Conservation (phyloP, 169 alveolate genomes). For the Plasmodium relictum region DNA sequence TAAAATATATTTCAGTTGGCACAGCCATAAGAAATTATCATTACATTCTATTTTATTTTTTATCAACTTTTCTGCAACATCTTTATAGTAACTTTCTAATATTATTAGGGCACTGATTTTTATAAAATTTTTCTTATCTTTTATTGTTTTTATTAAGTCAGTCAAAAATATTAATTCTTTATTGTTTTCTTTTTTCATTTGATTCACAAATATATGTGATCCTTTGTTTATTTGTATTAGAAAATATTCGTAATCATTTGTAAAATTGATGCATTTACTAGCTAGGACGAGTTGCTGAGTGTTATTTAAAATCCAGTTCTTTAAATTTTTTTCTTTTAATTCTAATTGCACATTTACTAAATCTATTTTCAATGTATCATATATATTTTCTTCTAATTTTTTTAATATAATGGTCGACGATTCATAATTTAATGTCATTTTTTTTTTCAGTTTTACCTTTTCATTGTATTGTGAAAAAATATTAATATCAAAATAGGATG, state of each 20-base stretch:
- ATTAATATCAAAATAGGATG: slow-evolving; percentile 49
- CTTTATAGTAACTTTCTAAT: slow-evolving; percentile 72
- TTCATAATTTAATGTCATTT: slow-evolving; percentile 46
- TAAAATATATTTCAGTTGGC: slow-evolving; percentile 59
- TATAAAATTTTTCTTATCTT: slow-evolving; percentile 71
- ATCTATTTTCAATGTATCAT: slow-evolving; percentile 57
- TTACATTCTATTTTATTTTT: slow-evolving; percentile 75
- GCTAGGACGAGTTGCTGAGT: slow-evolving; percentile 64
- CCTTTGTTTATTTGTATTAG: slow-evolving; percentile 74
- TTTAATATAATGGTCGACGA: slow-evolving; percentile 63
- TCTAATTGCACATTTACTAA: slow-evolving; percentile 71
- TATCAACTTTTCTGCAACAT: slow-evolving; percentile 74
- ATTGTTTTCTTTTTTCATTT: slow-evolving; percentile 63
- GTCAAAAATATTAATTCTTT: slow-evolving; percentile 59
- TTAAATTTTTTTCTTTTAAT: slow-evolving; percentile 50
- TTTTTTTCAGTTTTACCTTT: slow-evolving; percentile 47
- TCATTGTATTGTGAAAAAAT: slow-evolving; percentile 61
- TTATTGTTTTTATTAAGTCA: slow-evolving; percentile 64
- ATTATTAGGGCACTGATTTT: slow-evolving; percentile 66
- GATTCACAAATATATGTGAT: slow-evolving; percentile 65
- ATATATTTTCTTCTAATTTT: slow-evolving; percentile 66
- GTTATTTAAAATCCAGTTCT: slow-evolving; percentile 62
- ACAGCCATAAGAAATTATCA: slow-evolving; percentile 69
- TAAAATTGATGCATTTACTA: slow-evolving; percentile 66
- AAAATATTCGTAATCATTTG: slow-evolving; percentile 74